phyloP scores from a whole-genome alignment of 352 stramenopile species.

The Globisporangium polare region DNA sequence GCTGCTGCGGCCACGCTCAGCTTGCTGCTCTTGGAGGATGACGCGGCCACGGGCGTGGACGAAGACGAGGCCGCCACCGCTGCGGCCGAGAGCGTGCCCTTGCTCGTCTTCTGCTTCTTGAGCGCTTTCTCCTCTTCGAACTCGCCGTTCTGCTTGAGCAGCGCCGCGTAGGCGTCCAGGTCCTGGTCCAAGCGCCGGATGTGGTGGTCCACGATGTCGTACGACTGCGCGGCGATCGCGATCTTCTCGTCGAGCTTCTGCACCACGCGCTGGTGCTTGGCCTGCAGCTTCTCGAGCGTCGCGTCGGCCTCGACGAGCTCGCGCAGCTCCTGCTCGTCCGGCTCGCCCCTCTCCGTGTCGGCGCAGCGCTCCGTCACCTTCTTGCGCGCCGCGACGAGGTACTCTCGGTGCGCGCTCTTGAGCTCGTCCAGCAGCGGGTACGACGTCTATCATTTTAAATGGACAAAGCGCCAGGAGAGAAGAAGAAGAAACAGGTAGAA shows the following conservation, averaged over 20 bases:
- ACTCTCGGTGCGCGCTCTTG: constrained; percentile 55
- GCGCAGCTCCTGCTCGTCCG: constrained; percentile 59
- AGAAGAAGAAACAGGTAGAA: too few relatives aligned
- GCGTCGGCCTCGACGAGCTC: constrained; percentile 61
- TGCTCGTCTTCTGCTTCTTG: constrained; percentile 48
- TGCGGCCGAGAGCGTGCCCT: constrained; percentile 7
- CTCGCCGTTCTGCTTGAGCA: constrained; percentile 75
- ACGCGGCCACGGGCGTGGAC: neutral
- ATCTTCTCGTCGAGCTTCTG: constrained; percentile 89
- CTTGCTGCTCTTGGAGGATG: constrained; percentile 18
- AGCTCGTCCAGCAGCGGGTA: constrained; percentile 79
- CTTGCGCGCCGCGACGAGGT: constrained; percentile 52
- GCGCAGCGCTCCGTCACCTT: constrained; percentile 61
- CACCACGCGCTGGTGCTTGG: constrained; percentile 67
- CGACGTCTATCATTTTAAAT: constrained; percentile 36
- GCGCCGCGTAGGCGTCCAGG: constrained; percentile 61
- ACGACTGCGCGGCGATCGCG: constrained; percentile 80
- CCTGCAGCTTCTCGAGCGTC: constrained; percentile 33
- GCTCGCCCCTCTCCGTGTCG: constrained; percentile 40
- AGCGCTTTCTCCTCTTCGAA: constrained; percentile 68
- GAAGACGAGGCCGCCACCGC: neutral
- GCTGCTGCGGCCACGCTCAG: neutral
- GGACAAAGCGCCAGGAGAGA: neutral
- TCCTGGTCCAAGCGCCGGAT: constrained; percentile 79
- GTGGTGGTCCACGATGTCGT: constrained; percentile 86